A percentile compares a stretch with the other conserved stretches of the same genome.
These are phyloP conservation scores for Termitomyces sp. DNA, from an alignment of 768 basidiomycete genomes.

Conservation along the genomic window DNA sequence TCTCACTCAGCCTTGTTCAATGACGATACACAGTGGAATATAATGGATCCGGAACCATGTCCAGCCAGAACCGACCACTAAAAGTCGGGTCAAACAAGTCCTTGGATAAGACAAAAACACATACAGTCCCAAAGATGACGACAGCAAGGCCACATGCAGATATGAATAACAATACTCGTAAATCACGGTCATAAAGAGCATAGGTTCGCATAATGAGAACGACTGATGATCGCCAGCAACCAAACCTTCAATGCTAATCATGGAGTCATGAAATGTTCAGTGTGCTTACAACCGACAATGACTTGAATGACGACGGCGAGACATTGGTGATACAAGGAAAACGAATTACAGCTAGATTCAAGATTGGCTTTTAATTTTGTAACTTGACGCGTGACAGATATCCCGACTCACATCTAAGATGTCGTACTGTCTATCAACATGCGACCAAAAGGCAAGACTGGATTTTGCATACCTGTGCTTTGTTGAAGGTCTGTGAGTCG, in stretches of 20 bases:
- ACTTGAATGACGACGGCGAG: constrained; percentile 28
- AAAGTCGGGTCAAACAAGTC: not conserved
- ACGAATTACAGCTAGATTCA: constrained; percentile 17
- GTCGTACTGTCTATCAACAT: not conserved
- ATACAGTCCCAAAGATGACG: constrained; percentile 20
- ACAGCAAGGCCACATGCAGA: constrained; percentile 20
- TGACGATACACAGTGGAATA: constrained; percentile 16
- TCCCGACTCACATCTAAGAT: constrained; percentile 2
- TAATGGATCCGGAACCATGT: not conserved
- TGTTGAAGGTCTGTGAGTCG: constrained; percentile 17
- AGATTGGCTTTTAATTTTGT: not conserved
- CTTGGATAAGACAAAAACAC: not conserved
- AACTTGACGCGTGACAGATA: not conserved
- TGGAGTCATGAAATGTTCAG: not conserved
- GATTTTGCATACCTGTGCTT: constrained; percentile 16
- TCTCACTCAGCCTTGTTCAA: constrained; percentile 15
- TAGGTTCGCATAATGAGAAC: constrained; percentile 35
- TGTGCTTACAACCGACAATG: constrained; percentile 26
- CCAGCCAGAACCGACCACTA: constrained; percentile 19
- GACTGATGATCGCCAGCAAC: constrained; percentile 18
- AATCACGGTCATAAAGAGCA: constrained; percentile 32
- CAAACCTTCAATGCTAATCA: not conserved
- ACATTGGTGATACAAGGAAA: constrained; percentile 23
- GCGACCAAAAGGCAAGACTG: not conserved
- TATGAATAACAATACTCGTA: constrained; percentile 21